Evolutionary conservation across 2,329 filamentous ascomycete genomes (phyloP).

Genomic region (Fusarium sp.): DNA sequence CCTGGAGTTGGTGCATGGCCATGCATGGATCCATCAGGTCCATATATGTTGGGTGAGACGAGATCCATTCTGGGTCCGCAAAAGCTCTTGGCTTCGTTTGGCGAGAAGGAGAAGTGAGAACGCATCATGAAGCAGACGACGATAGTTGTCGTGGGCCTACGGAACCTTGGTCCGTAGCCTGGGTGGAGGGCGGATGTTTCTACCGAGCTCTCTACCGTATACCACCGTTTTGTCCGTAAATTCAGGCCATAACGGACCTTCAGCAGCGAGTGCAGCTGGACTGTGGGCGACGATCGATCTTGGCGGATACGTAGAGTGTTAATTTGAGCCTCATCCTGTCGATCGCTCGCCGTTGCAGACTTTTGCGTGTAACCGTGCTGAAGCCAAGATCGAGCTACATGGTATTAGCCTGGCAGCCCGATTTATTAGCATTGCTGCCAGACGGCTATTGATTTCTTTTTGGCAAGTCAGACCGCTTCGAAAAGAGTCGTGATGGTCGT

Average conservation of each 20-base stretch:
- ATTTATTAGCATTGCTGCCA: slow-evolving; percentile 28
- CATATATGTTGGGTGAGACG: slow-evolving; percentile 12
- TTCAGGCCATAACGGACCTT: slow-evolving; percentile 15
- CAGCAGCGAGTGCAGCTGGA: background rate
- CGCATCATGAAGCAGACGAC: slow-evolving; percentile 10
- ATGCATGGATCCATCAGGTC: slow-evolving; percentile 2
- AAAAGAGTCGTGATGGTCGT: slow-evolving; percentile 11
- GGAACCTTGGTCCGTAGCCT: slow-evolving; percentile 21
- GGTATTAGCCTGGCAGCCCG: slow-evolving; percentile 23
- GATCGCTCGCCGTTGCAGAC: slow-evolving; percentile 16
- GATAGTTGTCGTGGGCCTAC: slow-evolving; percentile 8
- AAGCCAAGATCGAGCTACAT: slow-evolving; percentile 28
- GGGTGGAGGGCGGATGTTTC: slow-evolving; percentile 13
- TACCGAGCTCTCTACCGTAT: background rate
- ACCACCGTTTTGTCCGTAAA: slow-evolving; percentile 2
- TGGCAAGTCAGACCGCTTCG: slow-evolving; percentile 28
- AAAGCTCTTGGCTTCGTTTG: slow-evolving; percentile 18
- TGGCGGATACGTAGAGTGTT: slow-evolving; percentile 20
- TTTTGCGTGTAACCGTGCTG: slow-evolving; percentile 25
- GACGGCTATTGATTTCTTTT: slow-evolving; percentile 10
- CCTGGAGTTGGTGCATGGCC: slow-evolving; percentile 23
- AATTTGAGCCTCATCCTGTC: slow-evolving; percentile 34
- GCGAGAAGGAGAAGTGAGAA: slow-evolving; percentile 21
- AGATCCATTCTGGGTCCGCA: slow-evolving; percentile 8
- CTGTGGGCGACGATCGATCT: slow-evolving; percentile 28